A percentile compares a stretch with the other conserved stretches of the same genome.
Conservation (phyloP, 345 rosid species). For the Pseudoturritis turrita region DNA sequence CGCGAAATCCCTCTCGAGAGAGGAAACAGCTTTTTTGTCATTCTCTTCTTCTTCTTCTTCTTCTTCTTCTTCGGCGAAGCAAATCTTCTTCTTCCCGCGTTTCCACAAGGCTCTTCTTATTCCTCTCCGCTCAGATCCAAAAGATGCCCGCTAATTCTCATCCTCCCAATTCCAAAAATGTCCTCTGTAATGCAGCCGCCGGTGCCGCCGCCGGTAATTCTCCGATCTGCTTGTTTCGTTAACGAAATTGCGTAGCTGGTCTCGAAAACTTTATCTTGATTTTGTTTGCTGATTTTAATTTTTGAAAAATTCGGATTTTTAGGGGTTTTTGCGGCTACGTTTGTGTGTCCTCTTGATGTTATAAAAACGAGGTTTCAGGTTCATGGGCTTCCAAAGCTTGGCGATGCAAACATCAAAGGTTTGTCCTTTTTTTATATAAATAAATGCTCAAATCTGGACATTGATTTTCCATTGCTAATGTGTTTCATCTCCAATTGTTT, state of each 20-base stretch:
- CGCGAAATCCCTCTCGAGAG: constrained; percentile 59
- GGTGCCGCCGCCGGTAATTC: constrained; percentile 83
- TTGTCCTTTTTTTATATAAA: neutral
- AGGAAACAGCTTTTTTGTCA: constrained; percentile 39
- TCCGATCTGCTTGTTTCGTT: neutral
- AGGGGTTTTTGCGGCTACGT: constrained; percentile 86
- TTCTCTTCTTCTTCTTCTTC: constrained; percentile 15
- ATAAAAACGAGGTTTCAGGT: constrained; percentile 93
- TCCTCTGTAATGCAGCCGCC: constrained; percentile 83
- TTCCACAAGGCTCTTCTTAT: constrained; percentile 9
- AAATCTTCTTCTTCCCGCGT: neutral
- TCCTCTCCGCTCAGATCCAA: constrained; percentile 10
- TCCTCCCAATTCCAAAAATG: constrained; percentile 43
- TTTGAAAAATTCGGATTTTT: neutral
- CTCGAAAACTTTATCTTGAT: neutral
- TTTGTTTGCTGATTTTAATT: neutral
- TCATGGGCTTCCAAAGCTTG: constrained; percentile 61
- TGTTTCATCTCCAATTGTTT: neutral
- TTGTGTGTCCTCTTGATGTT: constrained; percentile 89
- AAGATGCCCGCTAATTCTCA: constrained; percentile 60
- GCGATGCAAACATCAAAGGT: constrained; percentile 47
- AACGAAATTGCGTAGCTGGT: neutral
- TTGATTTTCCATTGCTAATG: neutral
- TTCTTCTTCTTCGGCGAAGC: constrained; percentile 5
- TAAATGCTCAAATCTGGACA: neutral